Base-by-base conservation (phyloP, 352 stramenopile species). In the Thraustochytrium striatum region DNA sequence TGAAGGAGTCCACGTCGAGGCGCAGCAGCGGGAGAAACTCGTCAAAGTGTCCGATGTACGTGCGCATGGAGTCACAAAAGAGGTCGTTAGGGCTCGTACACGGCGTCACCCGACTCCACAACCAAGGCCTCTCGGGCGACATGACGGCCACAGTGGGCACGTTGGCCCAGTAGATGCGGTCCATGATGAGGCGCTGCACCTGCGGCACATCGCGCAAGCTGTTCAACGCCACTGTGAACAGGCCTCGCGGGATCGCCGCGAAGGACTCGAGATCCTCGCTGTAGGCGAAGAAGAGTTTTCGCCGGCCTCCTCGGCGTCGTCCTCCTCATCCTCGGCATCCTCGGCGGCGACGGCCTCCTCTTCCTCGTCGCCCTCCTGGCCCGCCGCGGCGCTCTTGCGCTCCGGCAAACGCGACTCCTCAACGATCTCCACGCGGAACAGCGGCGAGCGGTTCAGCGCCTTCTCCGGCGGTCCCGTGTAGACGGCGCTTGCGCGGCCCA, bases 151-250 rank as follows among this genome's bases (percentile, higher is more conserved):
- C 87, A 43, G 90, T 89, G 9, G 92, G 93, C 72, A 96, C 87
- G 52, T 91, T 91, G 70, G 88, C 93, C 93, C 93, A 97, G 62
- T 97, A 97, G 0, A 97, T 85, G 69, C 94, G 93, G 78, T 93
- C 92, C 92, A 97, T 97, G 32, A 97, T 91, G 25, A 87, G 84
- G 36, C 94, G 87, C 84, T 97, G 93, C 7, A 98, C 89, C 3
- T 94, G 84, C 55, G 93, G 88, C 3, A 97, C 86, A 5, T 90
- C 89, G 72, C 92, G 88, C 9, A 96, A 55, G 1, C 86, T 86
- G 52, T 90, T 84, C 11, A 97, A 79, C 0, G 85, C 87, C 0
- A 86, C 81, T 50, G 95, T 90, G 58, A 97, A 94, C 57, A 92
- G 86, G 5, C 83, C 82, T 5, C 87, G 80, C 0, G 95, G 73